These are phyloP conservation scores for Firmiana major DNA, from an alignment of 345 rosid genomes.

Conservation along the genomic window DNA sequence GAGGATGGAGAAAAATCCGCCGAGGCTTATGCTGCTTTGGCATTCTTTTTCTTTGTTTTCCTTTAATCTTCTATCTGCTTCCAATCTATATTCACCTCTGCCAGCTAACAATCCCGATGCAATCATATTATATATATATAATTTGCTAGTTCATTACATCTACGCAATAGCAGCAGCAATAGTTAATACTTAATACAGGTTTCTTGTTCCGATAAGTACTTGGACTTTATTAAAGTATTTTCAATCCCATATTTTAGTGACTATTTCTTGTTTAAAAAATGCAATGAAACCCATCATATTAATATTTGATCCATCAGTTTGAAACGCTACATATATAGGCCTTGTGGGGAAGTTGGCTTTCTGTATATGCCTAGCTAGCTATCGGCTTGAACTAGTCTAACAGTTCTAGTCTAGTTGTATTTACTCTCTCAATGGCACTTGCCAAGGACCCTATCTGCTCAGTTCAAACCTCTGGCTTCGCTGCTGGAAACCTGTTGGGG, in stretches of 20 bases:
- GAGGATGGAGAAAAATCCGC: slow-evolving; percentile 39
- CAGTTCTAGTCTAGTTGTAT: background rate
- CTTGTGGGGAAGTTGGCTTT: slow-evolving; percentile 4
- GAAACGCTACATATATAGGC: slow-evolving; percentile 21
- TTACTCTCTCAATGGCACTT: slow-evolving; percentile 42
- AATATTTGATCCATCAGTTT: background rate
- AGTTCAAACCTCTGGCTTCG: slow-evolving; percentile 25
- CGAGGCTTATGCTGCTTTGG: slow-evolving; percentile 36
- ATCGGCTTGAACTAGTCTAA: slow-evolving; percentile 13
- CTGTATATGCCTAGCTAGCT: slow-evolving; percentile 10
- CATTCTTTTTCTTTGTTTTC: slow-evolving; percentile 11
- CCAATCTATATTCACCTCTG: slow-evolving; percentile 22
- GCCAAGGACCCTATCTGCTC: slow-evolving; percentile 26
- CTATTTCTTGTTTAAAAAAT: background rate
- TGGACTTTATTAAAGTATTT: background rate
- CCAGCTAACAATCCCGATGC: slow-evolving; percentile 55
- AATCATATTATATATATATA: slow-evolving; percentile 9
- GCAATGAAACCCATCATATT: background rate
- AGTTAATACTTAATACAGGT: background rate
- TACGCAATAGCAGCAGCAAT: background rate
- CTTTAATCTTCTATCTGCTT: background rate
- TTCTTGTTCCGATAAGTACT: slow-evolving; percentile 1
- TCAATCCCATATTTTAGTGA: background rate
- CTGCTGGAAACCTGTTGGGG: slow-evolving; percentile 7
- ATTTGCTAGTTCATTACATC: slow-evolving; percentile 8